Evolutionary conservation across 305 asterid genomes (phyloP).

Genomic region (Andrographis paniculata): DNA sequence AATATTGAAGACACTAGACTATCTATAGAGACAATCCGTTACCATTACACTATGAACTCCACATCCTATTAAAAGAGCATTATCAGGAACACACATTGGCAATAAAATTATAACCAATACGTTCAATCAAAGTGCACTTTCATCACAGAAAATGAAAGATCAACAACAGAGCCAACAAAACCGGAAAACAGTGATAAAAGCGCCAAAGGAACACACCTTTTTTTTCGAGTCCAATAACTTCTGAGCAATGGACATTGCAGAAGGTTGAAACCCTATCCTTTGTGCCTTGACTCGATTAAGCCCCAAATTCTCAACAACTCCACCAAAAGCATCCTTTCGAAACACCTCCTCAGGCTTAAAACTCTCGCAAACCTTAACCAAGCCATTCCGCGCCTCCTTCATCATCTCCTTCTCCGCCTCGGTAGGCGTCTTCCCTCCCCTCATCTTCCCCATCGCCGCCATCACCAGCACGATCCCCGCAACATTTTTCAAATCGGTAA

Average conservation of each 20-base stretch:
- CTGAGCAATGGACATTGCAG: slow-evolving; percentile 73
- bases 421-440: slow-evolving; percentile 77
- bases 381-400: slow-evolving; percentile 51
- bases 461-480: slow-evolving; percentile 86
- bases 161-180: no score
- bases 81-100: no score
- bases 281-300: slow-evolving; percentile 63
- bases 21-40: no score
- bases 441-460: slow-evolving; percentile 89
- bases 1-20: no score
- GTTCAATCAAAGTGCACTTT: no score
- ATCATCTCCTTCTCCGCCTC: slow-evolving; percentile 64
- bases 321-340: slow-evolving; percentile 75
- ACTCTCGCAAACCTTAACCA: slow-evolving; percentile 62
- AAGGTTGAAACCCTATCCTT: slow-evolving; percentile 66
- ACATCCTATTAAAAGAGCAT: no score
- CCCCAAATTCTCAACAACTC: slow-evolving; percentile 84
- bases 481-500: slow-evolving; percentile 44
- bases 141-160: no score
- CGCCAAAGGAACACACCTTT: slow-evolving; percentile 46
- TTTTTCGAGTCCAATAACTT: slow-evolving; percentile 56
- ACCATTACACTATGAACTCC: no score
- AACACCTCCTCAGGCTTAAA: slow-evolving; percentile 90
- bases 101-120: no score
- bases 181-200: slow-evolving; percentile 3